Percentiles rank a stretch among this genome's conserved stretches.
Evolutionary conservation across 768 basidiomycete genomes (phyloP).

Genomic region (Psilocybe sp.): DNA sequence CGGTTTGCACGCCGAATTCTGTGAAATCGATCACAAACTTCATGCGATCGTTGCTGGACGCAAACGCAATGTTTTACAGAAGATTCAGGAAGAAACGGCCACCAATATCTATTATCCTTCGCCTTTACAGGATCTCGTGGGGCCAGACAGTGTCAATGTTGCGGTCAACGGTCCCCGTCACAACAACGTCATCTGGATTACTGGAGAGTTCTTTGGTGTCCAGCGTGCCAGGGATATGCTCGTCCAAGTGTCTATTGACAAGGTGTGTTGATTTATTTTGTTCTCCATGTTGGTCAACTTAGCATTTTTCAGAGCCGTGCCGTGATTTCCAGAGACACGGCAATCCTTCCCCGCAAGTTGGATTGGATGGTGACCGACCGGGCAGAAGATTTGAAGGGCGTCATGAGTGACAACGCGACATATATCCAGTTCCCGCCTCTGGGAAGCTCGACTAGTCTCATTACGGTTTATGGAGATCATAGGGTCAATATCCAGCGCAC

Average conservation of each 20-base stretch:
- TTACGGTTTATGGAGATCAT: conserved; percentile 92
- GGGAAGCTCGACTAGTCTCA: conserved; percentile 88
- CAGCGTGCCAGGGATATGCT: conserved; percentile 95
- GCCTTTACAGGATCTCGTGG: conserved; percentile 81
- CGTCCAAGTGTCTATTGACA: conserved; percentile 79
- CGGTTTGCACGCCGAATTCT: conserved; percentile 85
- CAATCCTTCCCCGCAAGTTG: conserved; percentile 92
- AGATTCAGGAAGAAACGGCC: conserved; percentile 94
- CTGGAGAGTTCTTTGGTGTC: conserved; percentile 96
- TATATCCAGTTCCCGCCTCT: conserved; percentile 92
- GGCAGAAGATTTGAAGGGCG: conserved; percentile 85
- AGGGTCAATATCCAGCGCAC: conserved; percentile 93
- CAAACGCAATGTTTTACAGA: conserved; percentile 82
- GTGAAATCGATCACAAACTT: conserved; percentile 93
- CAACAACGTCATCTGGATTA: conserved; percentile 88
- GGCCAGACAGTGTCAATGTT: conserved; percentile 52
- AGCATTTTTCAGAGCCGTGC: conserved; percentile 64
- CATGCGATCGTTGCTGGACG: conserved; percentile 90
- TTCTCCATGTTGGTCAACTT: conserved; percentile 1
- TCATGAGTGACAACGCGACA: conserved; percentile 96
- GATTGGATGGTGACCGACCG: conserved; percentile 99
- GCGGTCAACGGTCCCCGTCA: conserved; percentile 48
- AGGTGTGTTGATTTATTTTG: conserved; percentile 47
- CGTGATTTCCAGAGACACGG: conserved; percentile 89
- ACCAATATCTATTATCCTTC: conserved; percentile 97